Evolutionary conservation across 192 early-diverging fungal species (phyloP).

Genomic region (Backusella tarrabulga): DNA sequence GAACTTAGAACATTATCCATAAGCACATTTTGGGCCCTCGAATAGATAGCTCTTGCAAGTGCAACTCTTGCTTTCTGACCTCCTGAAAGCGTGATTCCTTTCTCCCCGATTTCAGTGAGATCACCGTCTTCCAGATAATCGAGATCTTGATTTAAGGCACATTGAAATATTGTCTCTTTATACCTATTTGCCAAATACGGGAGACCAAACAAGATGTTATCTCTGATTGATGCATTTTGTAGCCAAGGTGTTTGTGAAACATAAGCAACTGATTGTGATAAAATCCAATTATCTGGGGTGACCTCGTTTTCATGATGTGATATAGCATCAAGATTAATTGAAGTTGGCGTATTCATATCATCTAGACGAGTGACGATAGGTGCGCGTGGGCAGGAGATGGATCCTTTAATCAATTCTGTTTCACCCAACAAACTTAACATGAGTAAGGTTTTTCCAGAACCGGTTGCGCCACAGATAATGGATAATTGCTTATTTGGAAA

Average conservation of each 20-base stretch:
- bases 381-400: constrained; percentile 35
- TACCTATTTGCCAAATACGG: constrained; percentile 29
- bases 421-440: constrained; percentile 82
- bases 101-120: constrained; percentile 77
- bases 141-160: constrained; percentile 79
- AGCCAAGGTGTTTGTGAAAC: constrained; percentile 68
- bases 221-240: constrained; percentile 69
- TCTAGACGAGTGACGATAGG: background rate
- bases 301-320: background rate
- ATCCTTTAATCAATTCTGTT: constrained; percentile 25
- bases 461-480: constrained; percentile 73
- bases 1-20: constrained; percentile 90
- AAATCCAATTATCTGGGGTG: constrained; percentile 26
- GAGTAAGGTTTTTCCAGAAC: constrained; percentile 83
- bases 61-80: constrained; percentile 90
- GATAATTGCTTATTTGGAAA: constrained; percentile 50
- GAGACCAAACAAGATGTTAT: constrained; percentile 64
- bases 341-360: background rate
- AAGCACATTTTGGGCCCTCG: constrained; percentile 58
- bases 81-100: constrained; percentile 82
- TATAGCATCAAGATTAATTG: constrained; percentile 10
- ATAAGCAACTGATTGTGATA: constrained; percentile 65
- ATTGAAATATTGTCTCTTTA: constrained; percentile 45
- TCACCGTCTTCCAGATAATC: constrained; percentile 83
- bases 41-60: constrained; percentile 86